Evolutionary conservation across 192 early-diverging fungal genomes (phyloP).

Genomic region (Mycoemilia scoparia): DNA sequence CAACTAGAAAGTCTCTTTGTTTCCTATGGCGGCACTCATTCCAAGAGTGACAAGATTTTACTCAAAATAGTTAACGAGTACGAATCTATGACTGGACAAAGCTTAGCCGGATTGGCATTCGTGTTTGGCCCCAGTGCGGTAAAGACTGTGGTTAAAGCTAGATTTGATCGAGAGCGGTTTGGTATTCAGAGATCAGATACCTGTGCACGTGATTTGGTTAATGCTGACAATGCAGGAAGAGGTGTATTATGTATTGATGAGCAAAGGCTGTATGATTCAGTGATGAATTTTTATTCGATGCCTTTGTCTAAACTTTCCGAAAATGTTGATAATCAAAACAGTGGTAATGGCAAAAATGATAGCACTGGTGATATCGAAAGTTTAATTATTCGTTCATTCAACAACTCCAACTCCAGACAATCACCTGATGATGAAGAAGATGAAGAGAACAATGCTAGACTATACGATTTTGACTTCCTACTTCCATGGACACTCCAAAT

Average conservation of each 20-base stretch:
- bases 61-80: conserved; percentile 14
- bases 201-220: too few species aligned
- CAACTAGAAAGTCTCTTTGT: conserved; percentile 22
- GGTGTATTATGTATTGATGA: too few species aligned
- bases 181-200: conserved; percentile 16
- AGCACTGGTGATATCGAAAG: too few species aligned
- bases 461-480: conserved; percentile 15
- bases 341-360: too few species aligned
- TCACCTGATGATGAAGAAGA: background rate
- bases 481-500: conserved; percentile 21
- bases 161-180: conserved; percentile 11
- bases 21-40: conserved; percentile 14
- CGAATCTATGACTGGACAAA: conserved; percentile 18
- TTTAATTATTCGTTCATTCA: too few species aligned
- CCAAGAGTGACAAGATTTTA: conserved; percentile 7
- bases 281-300: too few species aligned
- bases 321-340: too few species aligned
- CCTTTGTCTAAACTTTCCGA: too few species aligned
- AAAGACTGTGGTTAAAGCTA: conserved; percentile 4
- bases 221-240: too few species aligned
- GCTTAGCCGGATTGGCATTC: conserved; percentile 15
- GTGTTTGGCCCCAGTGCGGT: conserved; percentile 19
- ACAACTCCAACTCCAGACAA: too few species aligned
- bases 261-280: too few species aligned
- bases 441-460: background rate